Percentiles rank a stretch among this genome's conserved stretches.
phyloP scores from a whole-genome alignment of 306 rosid species.

The Malus sieversii region DNA sequence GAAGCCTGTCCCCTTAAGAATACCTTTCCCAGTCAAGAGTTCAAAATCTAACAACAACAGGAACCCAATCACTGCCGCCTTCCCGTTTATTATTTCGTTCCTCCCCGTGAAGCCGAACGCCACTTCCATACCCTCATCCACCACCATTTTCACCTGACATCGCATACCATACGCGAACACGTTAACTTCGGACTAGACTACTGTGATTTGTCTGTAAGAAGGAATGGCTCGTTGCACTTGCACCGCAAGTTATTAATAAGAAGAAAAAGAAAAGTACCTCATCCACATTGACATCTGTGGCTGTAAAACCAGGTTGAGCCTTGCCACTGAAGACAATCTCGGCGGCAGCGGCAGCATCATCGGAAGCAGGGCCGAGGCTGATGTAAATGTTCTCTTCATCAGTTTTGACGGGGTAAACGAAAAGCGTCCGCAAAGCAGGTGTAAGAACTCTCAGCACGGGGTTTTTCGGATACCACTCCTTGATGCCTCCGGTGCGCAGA shows the following conservation, averaged over 20 bases:
- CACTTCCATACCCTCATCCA: slow-evolving; percentile 57
- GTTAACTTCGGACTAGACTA: no score
- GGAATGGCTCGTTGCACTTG: no score
- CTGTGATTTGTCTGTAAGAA: no score
- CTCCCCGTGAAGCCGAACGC: slow-evolving; percentile 74
- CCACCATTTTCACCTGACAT: slow-evolving; percentile 71
- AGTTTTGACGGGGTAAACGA: slow-evolving; percentile 59
- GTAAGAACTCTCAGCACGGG: slow-evolving; percentile 82
- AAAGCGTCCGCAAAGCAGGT: slow-evolving; percentile 71
- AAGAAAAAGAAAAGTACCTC: slow-evolving; percentile 39
- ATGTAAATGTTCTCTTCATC: slow-evolving; percentile 77
- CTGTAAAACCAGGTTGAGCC: slow-evolving; percentile 88
- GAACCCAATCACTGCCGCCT: slow-evolving; percentile 82
- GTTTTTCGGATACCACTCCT: slow-evolving; percentile 94
- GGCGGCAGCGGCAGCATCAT: slow-evolving; percentile 23
- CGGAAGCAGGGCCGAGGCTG: slow-evolving; percentile 28
- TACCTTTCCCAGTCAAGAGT: slow-evolving; percentile 89
- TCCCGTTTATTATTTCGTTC: slow-evolving; percentile 87
- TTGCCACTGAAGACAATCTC: slow-evolving; percentile 85
- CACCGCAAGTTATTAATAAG: neutral
- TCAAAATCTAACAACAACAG: slow-evolving; percentile 83
- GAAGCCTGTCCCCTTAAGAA: slow-evolving; percentile 91
- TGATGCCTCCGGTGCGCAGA: slow-evolving; percentile 57
- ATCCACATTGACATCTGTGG: slow-evolving; percentile 75
- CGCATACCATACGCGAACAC: no score